Evolutionary conservation across 2,329 filamentous ascomycete genomes (phyloP), one percentile per base, ranked within the genome.

Genomic region (Aspergillus sp.): DNA sequence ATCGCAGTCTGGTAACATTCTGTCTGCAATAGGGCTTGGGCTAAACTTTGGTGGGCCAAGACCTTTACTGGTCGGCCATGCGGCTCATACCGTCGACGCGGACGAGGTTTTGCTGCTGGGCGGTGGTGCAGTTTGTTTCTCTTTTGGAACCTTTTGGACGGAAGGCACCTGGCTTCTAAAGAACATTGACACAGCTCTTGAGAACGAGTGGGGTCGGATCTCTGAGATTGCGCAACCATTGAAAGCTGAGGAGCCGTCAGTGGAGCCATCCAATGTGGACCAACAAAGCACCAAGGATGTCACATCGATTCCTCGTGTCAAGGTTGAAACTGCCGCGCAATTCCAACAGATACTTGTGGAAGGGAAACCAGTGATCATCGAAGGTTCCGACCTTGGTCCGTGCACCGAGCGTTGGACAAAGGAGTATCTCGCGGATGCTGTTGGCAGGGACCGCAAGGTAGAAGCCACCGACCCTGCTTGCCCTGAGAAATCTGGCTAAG

Each of bases 61-160:
- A 57, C 91, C 91, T 12, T 80, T 96, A 5, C 81, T 96, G 53
- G 81, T 92, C 54, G 92, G 93, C 2, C 84, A 87, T 58, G 87
- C 87, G 4, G 79, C 84, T 7, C 75, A 84, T 13, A 71, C 78
- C 28, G 76, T 83, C 0, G 77, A 78, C 28, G 69, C 79, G 45
- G 77, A 81, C 30, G 76, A 83, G 17, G 68, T 92, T 3, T 69
- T 91, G 9, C 78, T 96, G 7, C 75, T 90, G 51, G 92, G 92
- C 1, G 93, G 93, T 15, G 93, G 92, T 39, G 91, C 90, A 15
- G 91, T 92, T 0, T 96, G 92, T 73, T 96, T 96, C 79, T 92
- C 91, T 0, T 96, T 96, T 83, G 92, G 92, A 1, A 91, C 90
- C 6, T 92, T 86, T 69, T 96, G 91, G 91, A 93, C 92, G 54